Percentiles rank a stretch among this genome's conserved stretches.
Conservation (phyloP, 352 stramenopile genomes). For the Pythium dissotocum region DNA sequence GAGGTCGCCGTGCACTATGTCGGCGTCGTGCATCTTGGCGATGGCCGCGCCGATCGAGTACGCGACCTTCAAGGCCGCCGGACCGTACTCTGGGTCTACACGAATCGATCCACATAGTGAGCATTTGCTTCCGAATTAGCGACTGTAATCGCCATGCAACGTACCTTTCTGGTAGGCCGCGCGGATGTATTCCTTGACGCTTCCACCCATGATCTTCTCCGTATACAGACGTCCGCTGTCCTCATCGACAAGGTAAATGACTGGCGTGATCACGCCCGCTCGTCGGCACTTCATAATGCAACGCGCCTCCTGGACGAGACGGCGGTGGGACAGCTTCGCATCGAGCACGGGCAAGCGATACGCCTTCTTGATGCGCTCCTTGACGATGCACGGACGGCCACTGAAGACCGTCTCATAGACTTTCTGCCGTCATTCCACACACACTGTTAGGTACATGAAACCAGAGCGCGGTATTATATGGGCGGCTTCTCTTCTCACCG, state of each 20-base stretch:
- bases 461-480: too few relatives aligned
- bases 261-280: conserved; percentile 66
- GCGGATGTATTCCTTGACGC: conserved; percentile 72
- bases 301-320: conserved; percentile 76
- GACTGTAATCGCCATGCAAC: neutral
- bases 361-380: conserved; percentile 83
- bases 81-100: conserved; percentile 53
- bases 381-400: conserved; percentile 71
- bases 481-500: conserved; percentile 33
- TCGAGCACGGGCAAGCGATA: conserved; percentile 79
- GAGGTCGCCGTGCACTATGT: conserved; percentile 93
- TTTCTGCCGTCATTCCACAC: conserved; percentile 41
- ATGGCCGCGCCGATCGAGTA: conserved; percentile 88
- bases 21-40: conserved; percentile 90
- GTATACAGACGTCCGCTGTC: conserved; percentile 65
- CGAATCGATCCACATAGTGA: neutral
- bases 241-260: conserved; percentile 82
- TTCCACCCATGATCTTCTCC: conserved; percentile 70
- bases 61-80: conserved; percentile 62
- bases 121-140: neutral
- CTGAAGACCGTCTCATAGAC: conserved; percentile 74
- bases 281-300: conserved; percentile 84
- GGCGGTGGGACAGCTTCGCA: conserved; percentile 78
- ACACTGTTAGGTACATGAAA: neutral
- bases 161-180: conserved; percentile 53